These are phyloP conservation scores for Serpula lacrymans DNA, from an alignment of 768 basidiomycete genomes.

Conservation along the genomic window DNA sequence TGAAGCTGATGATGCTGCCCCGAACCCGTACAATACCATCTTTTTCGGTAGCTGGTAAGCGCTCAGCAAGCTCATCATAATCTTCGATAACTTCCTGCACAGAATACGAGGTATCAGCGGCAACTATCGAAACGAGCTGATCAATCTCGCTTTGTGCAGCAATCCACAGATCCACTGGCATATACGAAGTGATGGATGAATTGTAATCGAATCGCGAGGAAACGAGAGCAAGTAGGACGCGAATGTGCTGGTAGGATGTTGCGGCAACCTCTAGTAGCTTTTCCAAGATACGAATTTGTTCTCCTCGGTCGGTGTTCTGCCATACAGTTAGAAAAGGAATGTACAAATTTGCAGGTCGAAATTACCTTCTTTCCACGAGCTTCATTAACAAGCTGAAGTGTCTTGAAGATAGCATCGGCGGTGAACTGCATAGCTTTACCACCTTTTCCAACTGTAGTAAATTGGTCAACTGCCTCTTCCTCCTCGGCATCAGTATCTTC, in stretches of 20 bases:
- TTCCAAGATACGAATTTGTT: slow-evolving; percentile 90
- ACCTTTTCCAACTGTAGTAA: slow-evolving; percentile 88
- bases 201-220: slow-evolving; percentile 98
- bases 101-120: slow-evolving; percentile 67
- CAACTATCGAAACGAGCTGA: slow-evolving; percentile 77
- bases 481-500: slow-evolving; percentile 43
- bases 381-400: slow-evolving; percentile 86
- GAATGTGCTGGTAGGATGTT: slow-evolving; percentile 89
- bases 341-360: neutral
- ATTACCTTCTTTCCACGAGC: slow-evolving; percentile 93
- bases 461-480: slow-evolving; percentile 52
- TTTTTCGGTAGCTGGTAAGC: slow-evolving; percentile 67
- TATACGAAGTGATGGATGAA: slow-evolving; percentile 77
- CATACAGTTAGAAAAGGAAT: slow-evolving; percentile 6
- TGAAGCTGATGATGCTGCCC: slow-evolving; percentile 93
- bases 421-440: slow-evolving; percentile 82
- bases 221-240: slow-evolving; percentile 89
- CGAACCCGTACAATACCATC: slow-evolving; percentile 81
- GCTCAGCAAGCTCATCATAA: slow-evolving; percentile 88
- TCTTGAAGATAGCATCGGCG: slow-evolving; percentile 87
- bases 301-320: slow-evolving; percentile 93
- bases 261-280: slow-evolving; percentile 80
- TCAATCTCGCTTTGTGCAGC: slow-evolving; percentile 87
- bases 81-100: slow-evolving; percentile 86
- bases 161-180: slow-evolving; percentile 92